Percentiles rank a stretch among this genome's conserved stretches.
Conservation (phyloP, 2,329 filamentous ascomycete species). For the Ophiostoma piceae region DNA sequence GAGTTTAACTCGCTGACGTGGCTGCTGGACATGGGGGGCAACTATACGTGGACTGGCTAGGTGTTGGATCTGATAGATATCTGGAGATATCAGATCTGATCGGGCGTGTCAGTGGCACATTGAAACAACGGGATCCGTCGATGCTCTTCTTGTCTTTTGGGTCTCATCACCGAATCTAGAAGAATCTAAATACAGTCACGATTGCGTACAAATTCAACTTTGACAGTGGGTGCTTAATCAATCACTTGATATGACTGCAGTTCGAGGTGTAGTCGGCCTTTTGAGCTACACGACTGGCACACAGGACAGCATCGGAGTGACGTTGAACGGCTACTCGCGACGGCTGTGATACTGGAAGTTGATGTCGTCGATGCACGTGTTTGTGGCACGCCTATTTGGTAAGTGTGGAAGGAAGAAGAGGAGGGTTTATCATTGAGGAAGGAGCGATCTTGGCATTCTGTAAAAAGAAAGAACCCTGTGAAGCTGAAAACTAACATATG, state of each 20-base stretch:
- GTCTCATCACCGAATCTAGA: too few relatives aligned
- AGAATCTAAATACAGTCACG: too few relatives aligned
- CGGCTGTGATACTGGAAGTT: too few relatives aligned
- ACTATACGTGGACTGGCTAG: slow-evolving; percentile 29
- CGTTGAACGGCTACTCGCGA: too few relatives aligned
- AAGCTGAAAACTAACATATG: slow-evolving; percentile 10
- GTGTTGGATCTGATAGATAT: not conserved
- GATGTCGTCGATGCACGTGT: not conserved
- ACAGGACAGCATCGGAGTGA: too few relatives aligned
- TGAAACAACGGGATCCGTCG: not conserved
- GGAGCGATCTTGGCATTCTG: not conserved
- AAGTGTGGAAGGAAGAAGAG: not conserved
- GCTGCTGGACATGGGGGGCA: slow-evolving; percentile 38
- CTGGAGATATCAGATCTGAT: not conserved
- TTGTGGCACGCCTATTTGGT: not conserved
- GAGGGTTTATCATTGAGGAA: too few relatives aligned
- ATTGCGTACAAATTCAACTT: too few relatives aligned
- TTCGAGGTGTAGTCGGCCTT: too few relatives aligned
- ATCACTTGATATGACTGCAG: too few relatives aligned
- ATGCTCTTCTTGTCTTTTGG: not conserved
- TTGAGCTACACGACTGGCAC: too few relatives aligned
- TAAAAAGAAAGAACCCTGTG: not conserved
- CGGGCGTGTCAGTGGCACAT: not conserved
- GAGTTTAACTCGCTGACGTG: slow-evolving; percentile 33
- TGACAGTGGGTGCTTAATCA: too few relatives aligned